These are phyloP conservation scores for Xerocomus potaroensis DNA, from an alignment of 768 basidiomycete species.

Conservation along the genomic window DNA sequence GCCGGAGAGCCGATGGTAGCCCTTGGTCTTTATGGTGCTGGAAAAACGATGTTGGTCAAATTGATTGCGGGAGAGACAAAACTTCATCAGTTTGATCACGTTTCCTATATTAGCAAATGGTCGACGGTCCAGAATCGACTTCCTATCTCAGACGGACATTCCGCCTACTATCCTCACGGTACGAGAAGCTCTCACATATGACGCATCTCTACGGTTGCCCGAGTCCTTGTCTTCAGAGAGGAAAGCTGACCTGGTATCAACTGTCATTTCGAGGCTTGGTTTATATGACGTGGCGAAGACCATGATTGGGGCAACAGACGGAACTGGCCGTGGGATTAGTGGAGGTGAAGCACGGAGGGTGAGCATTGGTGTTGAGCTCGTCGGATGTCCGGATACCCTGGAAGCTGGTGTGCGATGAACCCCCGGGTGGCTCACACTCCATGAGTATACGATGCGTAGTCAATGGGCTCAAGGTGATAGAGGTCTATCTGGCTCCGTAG, in stretches of 20 bases:
- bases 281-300: conserved; percentile 64
- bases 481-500: conserved; percentile 17
- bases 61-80: conserved; percentile 84
- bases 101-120: conserved; percentile 40
- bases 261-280: conserved; percentile 74
- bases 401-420: conserved; percentile 87
- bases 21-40: conserved; percentile 89
- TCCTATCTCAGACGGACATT: conserved; percentile 85
- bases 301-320: conserved; percentile 62
- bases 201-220: conserved; percentile 79
- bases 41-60: conserved; percentile 90
- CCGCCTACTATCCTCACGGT: conserved; percentile 76
- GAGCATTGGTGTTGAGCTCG: conserved; percentile 85
- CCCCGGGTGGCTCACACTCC: conserved; percentile 78
- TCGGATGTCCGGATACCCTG: conserved; percentile 81
- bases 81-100: conserved; percentile 57
- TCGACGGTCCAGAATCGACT: conserved; percentile 60
- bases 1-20: conserved; percentile 90
- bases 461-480: conserved; percentile 53
- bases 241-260: conserved; percentile 62
- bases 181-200: conserved; percentile 78
- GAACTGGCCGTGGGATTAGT: conserved; percentile 76
- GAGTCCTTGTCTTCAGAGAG: conserved; percentile 60
- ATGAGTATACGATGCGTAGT: conserved; percentile 81
- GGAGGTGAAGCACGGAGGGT: conserved; percentile 91